Evolutionary conservation across 495 filamentous ascomycete species (phyloP), one percentile per base, ranked within the genome.

Genomic region (Thozetella sp.): DNA sequence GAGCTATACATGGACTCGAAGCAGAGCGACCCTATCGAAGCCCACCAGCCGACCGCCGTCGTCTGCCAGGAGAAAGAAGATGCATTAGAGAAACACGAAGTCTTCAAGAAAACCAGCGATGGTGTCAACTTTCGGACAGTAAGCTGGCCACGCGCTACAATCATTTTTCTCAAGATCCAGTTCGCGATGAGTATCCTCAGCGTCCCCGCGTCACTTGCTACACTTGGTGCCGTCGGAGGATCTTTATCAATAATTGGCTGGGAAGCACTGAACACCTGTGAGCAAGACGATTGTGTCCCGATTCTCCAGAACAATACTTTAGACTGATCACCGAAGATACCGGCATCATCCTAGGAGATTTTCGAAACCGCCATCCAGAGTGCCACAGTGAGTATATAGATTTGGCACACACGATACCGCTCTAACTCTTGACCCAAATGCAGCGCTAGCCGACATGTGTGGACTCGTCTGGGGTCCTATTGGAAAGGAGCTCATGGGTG

Each of bases 71-170:
- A 37, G 30, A 53, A 54, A 9, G 63, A 69, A 24, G 66, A 73
- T 24, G 64, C 65, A 23, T 62, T 69, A 24, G 67, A 66, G 43
- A 58, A 68, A 9, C 56, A 70, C 61, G 82, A 85, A 62, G 76
- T 85, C 45, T 85, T 85, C 73, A 79, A 80, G 63, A 76, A 68
- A 60, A 76, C 71, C 1, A 72, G 76, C 22, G 76, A 77, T 51
- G 74, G 77, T 13, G 82, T 85, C 23, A 68, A 85, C 55, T 87
- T 85, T 63, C 75, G 83, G 17, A 83, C 79, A 9, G 82, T 86
- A 23, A 75, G 76, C 69, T 87, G 84, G 83, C 69, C 74, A 17
- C 73, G 76, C 12, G 81, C 83, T 2, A 67, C 80, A 13, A 72
- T 84, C 2, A 86, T 87, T 59, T 86, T 87, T 55, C 62, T 84